These are phyloP conservation scores for Rhodocollybia butyracea DNA, from an alignment of 768 basidiomycete species.

Conservation along the genomic window DNA sequence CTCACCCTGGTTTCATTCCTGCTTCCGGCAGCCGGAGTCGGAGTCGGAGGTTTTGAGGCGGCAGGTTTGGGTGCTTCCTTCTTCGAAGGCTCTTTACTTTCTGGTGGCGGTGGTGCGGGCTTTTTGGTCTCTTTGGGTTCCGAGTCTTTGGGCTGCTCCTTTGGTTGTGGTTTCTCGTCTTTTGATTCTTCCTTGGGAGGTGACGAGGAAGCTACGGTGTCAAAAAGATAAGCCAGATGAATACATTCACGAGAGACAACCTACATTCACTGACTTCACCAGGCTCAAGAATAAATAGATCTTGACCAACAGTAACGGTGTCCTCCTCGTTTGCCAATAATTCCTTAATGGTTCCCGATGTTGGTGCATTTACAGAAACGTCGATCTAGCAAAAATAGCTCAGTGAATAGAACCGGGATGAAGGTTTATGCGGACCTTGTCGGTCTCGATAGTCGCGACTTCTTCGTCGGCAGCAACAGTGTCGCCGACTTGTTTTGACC, in stretches of 20 bases:
- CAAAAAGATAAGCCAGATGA: not conserved
- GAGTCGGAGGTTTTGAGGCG: slow-evolving; percentile 15
- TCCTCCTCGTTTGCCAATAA: slow-evolving; percentile 88
- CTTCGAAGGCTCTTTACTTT: slow-evolving; percentile 17
- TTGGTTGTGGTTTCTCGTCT: slow-evolving; percentile 27
- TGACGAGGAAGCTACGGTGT: slow-evolving; percentile 2
- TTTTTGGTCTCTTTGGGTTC: slow-evolving; percentile 20
- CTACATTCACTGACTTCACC: slow-evolving; percentile 59
- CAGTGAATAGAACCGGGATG: slow-evolving; percentile 3
- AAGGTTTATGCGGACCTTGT: slow-evolving; percentile 63
- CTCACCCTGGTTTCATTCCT: slow-evolving; percentile 84
- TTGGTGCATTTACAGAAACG: slow-evolving; percentile 92
- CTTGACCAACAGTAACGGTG: slow-evolving; percentile 92
- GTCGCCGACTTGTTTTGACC: slow-evolving; percentile 93
- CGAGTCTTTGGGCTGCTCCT: slow-evolving; percentile 21
- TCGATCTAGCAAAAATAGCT: slow-evolving; percentile 66
- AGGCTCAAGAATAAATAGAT: slow-evolving; percentile 86
- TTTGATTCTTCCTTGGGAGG: slow-evolving; percentile 10
- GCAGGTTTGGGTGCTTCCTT: slow-evolving; percentile 10
- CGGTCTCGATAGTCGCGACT: slow-evolving; percentile 96
- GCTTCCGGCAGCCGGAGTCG: slow-evolving; percentile 40
- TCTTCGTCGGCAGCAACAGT: slow-evolving; percentile 90
- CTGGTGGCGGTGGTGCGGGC: slow-evolving; percentile 10
- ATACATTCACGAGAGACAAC: slow-evolving; percentile 15
- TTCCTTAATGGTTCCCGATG: slow-evolving; percentile 83